Evolutionary conservation across 228 moss, liverwort and hornwort genomes (phyloP), one percentile per base, ranked within the genome.

Genomic region (Sphagnum magellanicum): DNA sequence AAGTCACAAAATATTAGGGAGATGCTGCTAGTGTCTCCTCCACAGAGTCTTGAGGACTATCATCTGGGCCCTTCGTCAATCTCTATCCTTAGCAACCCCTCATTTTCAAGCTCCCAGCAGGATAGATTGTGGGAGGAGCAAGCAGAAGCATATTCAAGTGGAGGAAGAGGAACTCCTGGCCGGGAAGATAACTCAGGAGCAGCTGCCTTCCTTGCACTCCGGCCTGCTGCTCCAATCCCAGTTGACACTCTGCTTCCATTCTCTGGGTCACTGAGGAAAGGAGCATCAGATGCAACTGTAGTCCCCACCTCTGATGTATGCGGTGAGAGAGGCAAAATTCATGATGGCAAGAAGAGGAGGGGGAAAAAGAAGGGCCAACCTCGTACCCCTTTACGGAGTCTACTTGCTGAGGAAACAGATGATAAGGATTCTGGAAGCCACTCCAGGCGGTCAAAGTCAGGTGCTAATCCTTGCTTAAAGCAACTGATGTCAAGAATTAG

Each of bases 91-190:
- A 73, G 75, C 0, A 82, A 86, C 67, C 86, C 86, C 5, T 82
- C 82, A 9, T 86, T 82, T 17, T 82, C 86, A 15, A 86, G 82
- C 73, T 86, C 86, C 5, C 79, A 86, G 60, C 86, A 86, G 71
- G 86, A 86, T 63, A 73, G 86, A 71, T 75, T 82, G 0, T 86
- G 86, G 86, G 86, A 86, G 71, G 82, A 86, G 82, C 86, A 86
- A 67, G 86, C 86, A 7, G 86, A 86, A 61, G 69, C 76, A 59
- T 86, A 86, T 57, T 86, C 86, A 10, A 86, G 86, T 61, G 86
- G 86, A 5, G 86, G 86, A 16, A 67, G 82, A 51, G 86, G 86
- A 66, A 86, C 86, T 16, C 86, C 86, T 7, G 75, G 82, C 50
- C 77, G 86, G 12, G 79, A 86, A 4, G 82, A 79, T 63, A 82